phyloP scores from a whole-genome alignment of 2,329 filamentous ascomycete genomes.

The Aspergillus sp. region DNA sequence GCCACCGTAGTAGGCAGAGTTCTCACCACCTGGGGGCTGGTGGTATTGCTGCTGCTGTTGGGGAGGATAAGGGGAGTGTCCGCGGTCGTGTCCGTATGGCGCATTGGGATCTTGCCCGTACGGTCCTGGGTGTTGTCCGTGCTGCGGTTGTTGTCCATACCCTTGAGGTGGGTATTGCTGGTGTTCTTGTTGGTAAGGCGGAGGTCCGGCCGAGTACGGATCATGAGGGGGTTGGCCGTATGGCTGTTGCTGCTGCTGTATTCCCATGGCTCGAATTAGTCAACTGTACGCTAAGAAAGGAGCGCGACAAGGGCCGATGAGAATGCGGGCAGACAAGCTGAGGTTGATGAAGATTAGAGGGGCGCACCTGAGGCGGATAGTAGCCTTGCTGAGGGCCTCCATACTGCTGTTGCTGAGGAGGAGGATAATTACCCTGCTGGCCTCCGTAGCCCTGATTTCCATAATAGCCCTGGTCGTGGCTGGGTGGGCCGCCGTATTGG shows the following conservation, averaged over 20 bases:
- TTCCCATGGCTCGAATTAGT: constrained; percentile 1
- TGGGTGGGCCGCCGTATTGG: constrained; percentile 14
- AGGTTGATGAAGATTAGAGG: neutral
- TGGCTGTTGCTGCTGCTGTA: constrained; percentile 19
- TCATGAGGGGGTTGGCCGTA: constrained; percentile 26
- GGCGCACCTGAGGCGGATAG: constrained; percentile 12
- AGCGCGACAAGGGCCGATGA: neutral
- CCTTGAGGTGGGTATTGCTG: constrained; percentile 23
- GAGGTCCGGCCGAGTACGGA: constrained; percentile 24
- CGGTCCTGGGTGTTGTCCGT: constrained; percentile 26
- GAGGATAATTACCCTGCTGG: constrained; percentile 14
- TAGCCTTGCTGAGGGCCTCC: constrained; percentile 16
- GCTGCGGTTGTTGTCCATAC: constrained; percentile 15
- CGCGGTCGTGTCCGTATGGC: constrained; percentile 30
- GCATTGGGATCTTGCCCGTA: constrained; percentile 30
- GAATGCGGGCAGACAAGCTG: neutral
- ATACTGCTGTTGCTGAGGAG: constrained; percentile 15
- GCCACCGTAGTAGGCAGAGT: constrained; percentile 37
- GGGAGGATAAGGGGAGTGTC: constrained; percentile 34
- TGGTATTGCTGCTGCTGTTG: constrained; percentile 29
- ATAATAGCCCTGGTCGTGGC: constrained; percentile 11
- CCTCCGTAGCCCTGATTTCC: constrained; percentile 11
- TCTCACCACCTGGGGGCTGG: constrained; percentile 30
- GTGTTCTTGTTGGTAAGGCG: constrained; percentile 27
- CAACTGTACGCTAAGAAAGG: neutral